Conservation (phyloP, 2,329 filamentous ascomycete species). For the Pezicula radicicola region DNA sequence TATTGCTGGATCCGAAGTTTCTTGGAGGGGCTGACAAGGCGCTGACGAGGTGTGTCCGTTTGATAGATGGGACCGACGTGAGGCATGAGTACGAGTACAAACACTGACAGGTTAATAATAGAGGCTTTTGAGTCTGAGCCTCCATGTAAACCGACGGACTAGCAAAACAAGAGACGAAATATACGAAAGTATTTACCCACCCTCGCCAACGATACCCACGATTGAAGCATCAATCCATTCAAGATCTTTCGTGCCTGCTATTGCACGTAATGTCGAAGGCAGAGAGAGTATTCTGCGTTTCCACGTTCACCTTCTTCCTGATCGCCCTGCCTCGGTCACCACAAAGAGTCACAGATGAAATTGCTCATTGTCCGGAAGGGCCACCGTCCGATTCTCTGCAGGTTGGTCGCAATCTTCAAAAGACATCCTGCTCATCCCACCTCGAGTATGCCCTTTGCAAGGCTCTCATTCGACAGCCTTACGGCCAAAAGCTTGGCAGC, state of each 20-base stretch:
- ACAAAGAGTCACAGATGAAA: constrained; percentile 13
- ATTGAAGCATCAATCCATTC: too few species aligned
- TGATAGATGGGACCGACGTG: constrained; percentile 7
- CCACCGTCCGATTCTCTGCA: constrained; percentile 11
- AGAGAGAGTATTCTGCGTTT: too few species aligned
- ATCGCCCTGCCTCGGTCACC: constrained; percentile 1
- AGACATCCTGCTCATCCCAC: constrained; percentile 1
- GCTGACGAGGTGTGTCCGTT: constrained; percentile 6
- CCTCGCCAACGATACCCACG: too few species aligned
- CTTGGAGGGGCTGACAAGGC: neutral
- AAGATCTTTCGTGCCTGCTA: too few species aligned
- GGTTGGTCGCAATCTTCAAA: neutral
- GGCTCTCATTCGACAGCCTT: neutral
- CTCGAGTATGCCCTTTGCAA: neutral
- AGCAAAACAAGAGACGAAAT: neutral
- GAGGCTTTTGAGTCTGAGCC: neutral
- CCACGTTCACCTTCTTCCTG: too few species aligned
- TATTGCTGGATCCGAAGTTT: neutral
- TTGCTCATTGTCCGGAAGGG: constrained; percentile 18
- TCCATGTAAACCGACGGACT: neutral
- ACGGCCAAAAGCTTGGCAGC: neutral
- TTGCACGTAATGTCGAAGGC: too few species aligned
- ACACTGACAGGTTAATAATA: constrained; percentile 6
- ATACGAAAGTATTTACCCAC: neutral
- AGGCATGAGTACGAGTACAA: constrained; percentile 8